Evolutionary conservation across 345 rosid species (phyloP).

Genomic region (Orychophragmus violaceus): DNA sequence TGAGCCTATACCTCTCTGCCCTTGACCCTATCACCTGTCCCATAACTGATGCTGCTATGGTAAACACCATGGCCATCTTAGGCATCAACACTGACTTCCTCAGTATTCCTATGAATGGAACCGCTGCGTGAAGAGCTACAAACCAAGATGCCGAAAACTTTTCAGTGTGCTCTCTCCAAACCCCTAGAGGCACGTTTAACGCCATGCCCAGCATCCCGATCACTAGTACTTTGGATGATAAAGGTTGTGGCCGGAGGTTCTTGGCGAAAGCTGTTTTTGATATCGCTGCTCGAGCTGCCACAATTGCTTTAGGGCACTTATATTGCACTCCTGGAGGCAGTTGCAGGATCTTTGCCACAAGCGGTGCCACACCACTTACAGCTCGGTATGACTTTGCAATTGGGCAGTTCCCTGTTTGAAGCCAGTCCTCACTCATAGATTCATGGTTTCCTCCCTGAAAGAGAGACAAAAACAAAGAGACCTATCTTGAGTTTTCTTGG

Average conservation of each 20-base stretch:
- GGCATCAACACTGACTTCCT: conserved; percentile 95
- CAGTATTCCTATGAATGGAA: conserved; percentile 87
- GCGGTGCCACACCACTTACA: conserved; percentile 70
- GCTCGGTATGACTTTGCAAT: conserved; percentile 89
- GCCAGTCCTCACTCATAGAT: conserved; percentile 78
- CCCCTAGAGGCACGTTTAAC: conserved; percentile 77
- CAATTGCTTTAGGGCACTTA: conserved; percentile 73
- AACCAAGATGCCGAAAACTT: conserved; percentile 88
- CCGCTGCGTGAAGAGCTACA: conserved; percentile 87
- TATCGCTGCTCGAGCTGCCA: conserved; percentile 87
- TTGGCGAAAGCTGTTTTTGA: conserved; percentile 80
- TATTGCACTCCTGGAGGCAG: conserved; percentile 70
- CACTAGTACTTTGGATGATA: conserved; percentile 71
- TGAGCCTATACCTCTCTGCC: conserved; percentile 79
- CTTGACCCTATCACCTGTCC: conserved; percentile 98
- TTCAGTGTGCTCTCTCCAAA: conserved; percentile 93
- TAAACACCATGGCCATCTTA: conserved; percentile 86
- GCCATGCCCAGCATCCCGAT: conserved; percentile 97
- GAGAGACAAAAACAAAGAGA: conserved; percentile 8
- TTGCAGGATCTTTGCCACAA: conserved; percentile 71
- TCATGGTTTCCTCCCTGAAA: conserved; percentile 74
- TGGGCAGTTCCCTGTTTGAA: conserved; percentile 83
- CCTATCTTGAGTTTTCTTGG: neutral
- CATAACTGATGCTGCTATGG: conserved; percentile 77
- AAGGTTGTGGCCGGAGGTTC: conserved; percentile 90